Evolutionary conservation across 2,329 filamentous ascomycete species (phyloP).

Genomic region (Microsporum canis): DNA sequence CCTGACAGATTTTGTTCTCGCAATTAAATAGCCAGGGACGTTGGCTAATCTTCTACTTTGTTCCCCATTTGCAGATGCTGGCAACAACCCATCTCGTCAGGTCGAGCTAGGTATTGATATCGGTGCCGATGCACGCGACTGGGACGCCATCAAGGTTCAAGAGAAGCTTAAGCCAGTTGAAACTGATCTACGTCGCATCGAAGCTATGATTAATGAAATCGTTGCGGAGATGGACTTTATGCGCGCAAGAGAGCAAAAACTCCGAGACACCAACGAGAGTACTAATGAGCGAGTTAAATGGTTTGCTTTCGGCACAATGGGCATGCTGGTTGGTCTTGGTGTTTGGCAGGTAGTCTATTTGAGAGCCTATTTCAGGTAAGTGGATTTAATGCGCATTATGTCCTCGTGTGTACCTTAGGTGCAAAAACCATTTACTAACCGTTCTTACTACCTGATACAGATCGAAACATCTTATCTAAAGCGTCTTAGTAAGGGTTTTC

Average conservation of each 20-base stretch:
- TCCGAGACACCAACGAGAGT: conserved; percentile 98
- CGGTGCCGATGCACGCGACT: conserved; percentile 93
- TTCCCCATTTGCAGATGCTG: conserved; percentile 21
- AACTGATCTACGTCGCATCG: conserved; percentile 82
- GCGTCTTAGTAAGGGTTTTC: conserved; percentile 6
- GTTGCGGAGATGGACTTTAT: conserved; percentile 96
- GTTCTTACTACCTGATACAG: conserved; percentile 25
- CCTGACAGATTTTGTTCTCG: background rate
- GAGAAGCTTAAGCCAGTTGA: conserved; percentile 98
- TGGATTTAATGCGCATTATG: conserved; percentile 8
- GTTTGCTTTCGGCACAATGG: conserved; percentile 92
- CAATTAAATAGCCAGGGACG: background rate
- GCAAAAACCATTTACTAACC: background rate
- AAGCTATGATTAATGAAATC: conserved; percentile 80
- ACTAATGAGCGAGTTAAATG: conserved; percentile 98
- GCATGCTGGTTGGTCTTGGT: conserved; percentile 77
- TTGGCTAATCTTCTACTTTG: conserved; percentile 1
- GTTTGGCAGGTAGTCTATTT: conserved; percentile 97
- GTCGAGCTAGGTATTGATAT: conserved; percentile 93
- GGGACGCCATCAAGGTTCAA: conserved; percentile 86
- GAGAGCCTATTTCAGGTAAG: conserved; percentile 84
- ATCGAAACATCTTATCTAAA: conserved; percentile 58
- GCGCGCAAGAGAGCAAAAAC: conserved; percentile 76
- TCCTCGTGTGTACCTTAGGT: background rate
- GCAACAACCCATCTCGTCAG: conserved; percentile 49